Base-by-base conservation (phyloP, 768 basidiomycete species). In the Amanita jacksonii region DNA sequence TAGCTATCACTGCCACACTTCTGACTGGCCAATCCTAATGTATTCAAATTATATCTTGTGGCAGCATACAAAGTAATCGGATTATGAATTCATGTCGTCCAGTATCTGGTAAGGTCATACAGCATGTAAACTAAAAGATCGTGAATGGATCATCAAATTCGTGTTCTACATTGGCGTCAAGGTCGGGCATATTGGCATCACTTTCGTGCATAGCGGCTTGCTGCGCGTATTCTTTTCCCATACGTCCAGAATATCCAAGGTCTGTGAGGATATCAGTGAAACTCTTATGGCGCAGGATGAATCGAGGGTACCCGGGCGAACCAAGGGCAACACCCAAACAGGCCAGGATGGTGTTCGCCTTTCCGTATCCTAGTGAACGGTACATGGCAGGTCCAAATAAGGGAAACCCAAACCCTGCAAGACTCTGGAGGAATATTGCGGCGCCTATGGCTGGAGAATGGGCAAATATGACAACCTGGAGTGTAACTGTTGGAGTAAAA, bases 321-420 rank as follows among this genome's bases (percentile, higher is more conserved):
- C 82, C 82, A 10, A 86, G 57, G 1, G 57, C 69, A 43, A 86
- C 74, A 1, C 79, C 66, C 1, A 72, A 50, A 7, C 55, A 68
- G 0, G 83, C 83, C 5, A 88, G 66, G 2, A 87, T 65, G 0
- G 83, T 81, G 49, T 77, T 61, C 6, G 80, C 81, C 48, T 77
- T 81, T 0, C 84, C 85, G 45, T 79, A 81, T 3, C 83, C 85
- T 0, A 87, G 63, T 10, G 64, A 62, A 1, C 63, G 57, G 58
- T 74, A 86, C 76, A 87, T 81, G 27, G 71, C 64, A 15, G 80
- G 77, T 3, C 78, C 81, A 51, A 88, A 88, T n/a, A 88, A 61
- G 2, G 85, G 86, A 55, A 89, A 86, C 1, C 71, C 77, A 42
- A 85, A 87, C 0, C 85, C 85, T 1, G 76, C 74, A 1, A 85